Conservation (phyloP, 2,329 filamentous ascomycete species). For the Colletotrichum gloeosporioides region DNA sequence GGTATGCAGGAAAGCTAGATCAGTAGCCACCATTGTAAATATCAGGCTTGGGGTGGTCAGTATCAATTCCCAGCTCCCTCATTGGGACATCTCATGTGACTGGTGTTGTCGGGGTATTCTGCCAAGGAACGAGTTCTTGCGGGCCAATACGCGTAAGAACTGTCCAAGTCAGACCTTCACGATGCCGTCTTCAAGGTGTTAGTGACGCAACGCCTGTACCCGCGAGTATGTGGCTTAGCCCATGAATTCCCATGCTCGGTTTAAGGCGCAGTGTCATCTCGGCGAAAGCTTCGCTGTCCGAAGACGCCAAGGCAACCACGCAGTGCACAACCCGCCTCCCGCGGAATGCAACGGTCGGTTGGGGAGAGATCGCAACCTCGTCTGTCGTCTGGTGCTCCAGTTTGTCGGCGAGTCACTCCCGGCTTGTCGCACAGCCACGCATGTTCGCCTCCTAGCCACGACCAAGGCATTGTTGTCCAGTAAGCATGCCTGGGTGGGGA, state of each 20-base stretch:
- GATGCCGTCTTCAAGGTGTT: neutral
- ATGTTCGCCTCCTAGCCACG: slow-evolving; percentile 4
- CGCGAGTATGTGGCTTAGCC: neutral
- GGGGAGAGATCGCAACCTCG: neutral
- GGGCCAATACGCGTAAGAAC: neutral
- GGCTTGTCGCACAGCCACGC: slow-evolving; percentile 9
- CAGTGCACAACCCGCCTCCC: neutral
- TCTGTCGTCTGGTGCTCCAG: neutral
- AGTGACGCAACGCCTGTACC: neutral
- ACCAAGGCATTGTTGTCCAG: neutral
- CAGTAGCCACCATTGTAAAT: neutral
- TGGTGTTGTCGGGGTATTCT: neutral
- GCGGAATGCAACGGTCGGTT: neutral
- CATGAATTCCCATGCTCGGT: neutral
- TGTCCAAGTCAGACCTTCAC: neutral
- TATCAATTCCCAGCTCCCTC: neutral
- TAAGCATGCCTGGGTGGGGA: neutral
- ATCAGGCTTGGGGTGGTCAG: neutral
- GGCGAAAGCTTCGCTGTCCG: neutral
- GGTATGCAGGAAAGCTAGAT: neutral
- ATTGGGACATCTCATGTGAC: slow-evolving; percentile 1
- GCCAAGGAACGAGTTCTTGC: neutral
- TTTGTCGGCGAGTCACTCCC: neutral
- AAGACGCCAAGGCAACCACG: neutral
- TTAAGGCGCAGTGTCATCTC: neutral